phyloP scores from a whole-genome alignment of 1,139 yeast species.

The Tardiomyces digboiensis region DNA sequence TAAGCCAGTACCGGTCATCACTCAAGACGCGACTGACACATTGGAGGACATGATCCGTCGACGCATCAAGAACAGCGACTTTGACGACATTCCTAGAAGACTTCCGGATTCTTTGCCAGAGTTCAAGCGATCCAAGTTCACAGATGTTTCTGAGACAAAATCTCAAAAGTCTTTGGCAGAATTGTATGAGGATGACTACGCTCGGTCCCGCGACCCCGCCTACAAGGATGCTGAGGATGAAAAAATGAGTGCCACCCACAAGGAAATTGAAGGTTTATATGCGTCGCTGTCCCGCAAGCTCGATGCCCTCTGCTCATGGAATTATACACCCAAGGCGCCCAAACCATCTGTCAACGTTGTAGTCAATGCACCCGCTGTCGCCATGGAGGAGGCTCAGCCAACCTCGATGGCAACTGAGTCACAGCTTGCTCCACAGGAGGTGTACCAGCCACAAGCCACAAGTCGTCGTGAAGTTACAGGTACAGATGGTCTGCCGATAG shows the following conservation, averaged over 20 bases:
- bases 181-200: conserved; percentile 76
- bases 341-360: conserved; percentile 72
- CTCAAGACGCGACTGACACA: conserved; percentile 77
- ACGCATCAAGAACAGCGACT: conserved; percentile 64
- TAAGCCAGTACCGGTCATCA: conserved; percentile 87
- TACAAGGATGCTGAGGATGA: conserved; percentile 41
- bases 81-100: conserved; percentile 78
- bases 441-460: conserved; percentile 53
- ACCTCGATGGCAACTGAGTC: conserved; percentile 63
- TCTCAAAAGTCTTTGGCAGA: conserved; percentile 87
- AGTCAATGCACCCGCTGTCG: conserved; percentile 68
- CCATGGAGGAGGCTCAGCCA: conserved; percentile 98
- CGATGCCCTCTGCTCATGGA: conserved; percentile 87
- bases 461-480: conserved; percentile 54
- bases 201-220: conserved; percentile 33
- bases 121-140: conserved; percentile 37
- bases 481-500: conserved; percentile 72
- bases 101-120: conserved; percentile 42
- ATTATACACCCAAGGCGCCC: conserved; percentile 86
- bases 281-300: conserved; percentile 57
- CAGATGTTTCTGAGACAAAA: conserved; percentile 76
- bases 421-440: conserved; percentile 93
- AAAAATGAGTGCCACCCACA: conserved; percentile 51
- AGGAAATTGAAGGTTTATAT: conserved; percentile 64
- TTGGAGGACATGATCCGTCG: conserved; percentile 83